Evolutionary conservation across 1,284 basidiomycete species (phyloP).

Genomic region (Peniophora sp.): DNA sequence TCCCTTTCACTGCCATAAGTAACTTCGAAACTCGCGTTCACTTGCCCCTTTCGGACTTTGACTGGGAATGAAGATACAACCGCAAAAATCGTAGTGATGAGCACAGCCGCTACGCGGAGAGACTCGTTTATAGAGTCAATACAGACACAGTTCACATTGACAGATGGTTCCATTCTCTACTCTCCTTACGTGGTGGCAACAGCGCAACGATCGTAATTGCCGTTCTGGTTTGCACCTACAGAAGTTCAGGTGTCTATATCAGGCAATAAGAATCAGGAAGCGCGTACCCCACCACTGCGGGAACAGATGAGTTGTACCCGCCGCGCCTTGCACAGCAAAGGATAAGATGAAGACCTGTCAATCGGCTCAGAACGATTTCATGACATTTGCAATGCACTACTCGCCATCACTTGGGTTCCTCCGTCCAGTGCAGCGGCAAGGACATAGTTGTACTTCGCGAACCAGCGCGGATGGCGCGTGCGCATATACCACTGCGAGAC

Average conservation of each 20-base stretch:
- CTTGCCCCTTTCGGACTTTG: too few relatives aligned
- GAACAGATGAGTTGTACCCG: slow-evolving; percentile 29
- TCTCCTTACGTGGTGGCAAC: background rate
- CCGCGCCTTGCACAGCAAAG: slow-evolving; percentile 48
- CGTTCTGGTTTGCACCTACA: background rate
- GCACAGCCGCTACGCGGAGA: too few relatives aligned
- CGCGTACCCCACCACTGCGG: slow-evolving; percentile 23
- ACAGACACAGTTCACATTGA: background rate
- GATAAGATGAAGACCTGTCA: slow-evolving; percentile 35
- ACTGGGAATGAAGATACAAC: too few relatives aligned
- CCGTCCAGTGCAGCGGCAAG: slow-evolving; percentile 41
- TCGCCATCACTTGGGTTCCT: slow-evolving; percentile 43
- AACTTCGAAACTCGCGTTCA: too few relatives aligned
- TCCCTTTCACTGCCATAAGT: too few relatives aligned
- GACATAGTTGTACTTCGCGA: slow-evolving; percentile 55
- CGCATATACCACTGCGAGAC: slow-evolving; percentile 46
- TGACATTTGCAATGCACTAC: background rate
- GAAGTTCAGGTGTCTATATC: too few relatives aligned
- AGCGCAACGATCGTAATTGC: background rate
- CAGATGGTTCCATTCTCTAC: background rate
- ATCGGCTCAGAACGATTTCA: background rate
- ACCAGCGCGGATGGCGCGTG: slow-evolving; percentile 36
- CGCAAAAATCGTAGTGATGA: too few relatives aligned
- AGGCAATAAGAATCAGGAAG: too few relatives aligned
- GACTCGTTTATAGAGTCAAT: too few relatives aligned